Base-by-base conservation (phyloP, 139 green algal species). In the Spirogloea muscicola region DNA sequence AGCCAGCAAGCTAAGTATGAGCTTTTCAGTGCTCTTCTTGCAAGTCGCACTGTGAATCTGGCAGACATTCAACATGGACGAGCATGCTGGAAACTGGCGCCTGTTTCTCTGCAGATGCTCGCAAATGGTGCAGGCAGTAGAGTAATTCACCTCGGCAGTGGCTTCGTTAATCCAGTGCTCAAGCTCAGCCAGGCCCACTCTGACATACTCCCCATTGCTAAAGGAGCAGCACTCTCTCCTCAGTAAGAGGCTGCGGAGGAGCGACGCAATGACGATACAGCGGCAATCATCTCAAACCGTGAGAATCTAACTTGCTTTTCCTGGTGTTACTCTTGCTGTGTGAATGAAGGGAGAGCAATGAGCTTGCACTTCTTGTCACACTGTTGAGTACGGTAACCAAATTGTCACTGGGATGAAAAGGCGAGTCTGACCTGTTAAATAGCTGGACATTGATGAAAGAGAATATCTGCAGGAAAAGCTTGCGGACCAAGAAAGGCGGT, bases 141-240 rank as follows among this genome's bases (percentile, higher is more conserved):
- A 92, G 21, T 63, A 9, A 16, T 49, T 60, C 58, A n/a, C n/a
- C n/a, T 95, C 87, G 21, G 77, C 78, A 34, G 86, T 85, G 34
- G 86, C 87, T n/a, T 82, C 65, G 67, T 89, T 85, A 55, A 96
- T 90, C 94, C 94, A 99, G 57, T 88, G 82, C 85, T 97, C 94
- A 72, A 98, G 89, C 81, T 96, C 88, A 13, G 85, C 85, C 39
- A 98, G 88, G 18, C 93, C 93, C 4, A 87, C 93, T 86, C 96
- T 97, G 27, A 99, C 92, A 82, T 98, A 97, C 90, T 99, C 94
- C 27, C 94, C 94, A 77, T 99, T 99, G 87, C 80, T 90, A 88
- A 99, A 99, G 33, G 90, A 96, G 89, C 94, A 98, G 93, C 94
- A 99, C 85, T 99, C 94, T 13, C 93, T 89, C 4, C 94, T 87